Base-by-base conservation (phyloP, 306 rosid genomes). In the Quercus berberidifolia region DNA sequence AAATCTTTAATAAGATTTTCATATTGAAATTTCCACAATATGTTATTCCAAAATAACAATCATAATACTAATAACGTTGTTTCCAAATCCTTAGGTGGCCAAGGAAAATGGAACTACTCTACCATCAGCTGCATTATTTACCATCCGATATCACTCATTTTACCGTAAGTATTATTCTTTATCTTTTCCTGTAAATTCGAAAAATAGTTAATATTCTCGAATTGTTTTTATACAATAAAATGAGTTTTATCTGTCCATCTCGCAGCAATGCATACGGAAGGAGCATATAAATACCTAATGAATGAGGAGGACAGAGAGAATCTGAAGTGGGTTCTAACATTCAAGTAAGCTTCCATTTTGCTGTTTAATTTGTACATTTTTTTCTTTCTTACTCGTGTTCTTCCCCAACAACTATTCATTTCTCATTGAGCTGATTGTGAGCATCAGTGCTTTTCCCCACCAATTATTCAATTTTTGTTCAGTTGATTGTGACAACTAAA, bases 111-210 rank as follows among this genome's bases (percentile, higher is more conserved):
- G 82, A 21, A 56, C 64, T 70, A 87, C 90, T 74, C 69, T 87
- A 26, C 90, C 90, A 35, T 43, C 82, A 3, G 23, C 86, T 1
- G 90, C 75, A 69, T 70, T 84, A 71, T 84, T 84, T 64, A 82
- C 84, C 18, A 77, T 84, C 20, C 77, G 88, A 84, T 87, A 82
- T 11, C 90, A 87, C 55, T 87, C 90, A 4, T 84, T 84, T 73
- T 87, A 87, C 58, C 77, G 88, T 84, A 52, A 79, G 84, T 21
- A 60, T 72, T 31, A 1, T 28, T 6, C 60, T 41, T 18, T 19
- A 74, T 1, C 1, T 1, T 10, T 2, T 11, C 41, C 8, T 33
- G 51, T 5, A 56, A 25, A 35, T 31, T 46, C n/a, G 38, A 15
- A 43, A 41, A 21, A 18, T 21, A 23, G 23, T 11, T 4, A 9